phyloP scores from a whole-genome alignment of 345 rosid species.

The Iberis pinnata region DNA sequence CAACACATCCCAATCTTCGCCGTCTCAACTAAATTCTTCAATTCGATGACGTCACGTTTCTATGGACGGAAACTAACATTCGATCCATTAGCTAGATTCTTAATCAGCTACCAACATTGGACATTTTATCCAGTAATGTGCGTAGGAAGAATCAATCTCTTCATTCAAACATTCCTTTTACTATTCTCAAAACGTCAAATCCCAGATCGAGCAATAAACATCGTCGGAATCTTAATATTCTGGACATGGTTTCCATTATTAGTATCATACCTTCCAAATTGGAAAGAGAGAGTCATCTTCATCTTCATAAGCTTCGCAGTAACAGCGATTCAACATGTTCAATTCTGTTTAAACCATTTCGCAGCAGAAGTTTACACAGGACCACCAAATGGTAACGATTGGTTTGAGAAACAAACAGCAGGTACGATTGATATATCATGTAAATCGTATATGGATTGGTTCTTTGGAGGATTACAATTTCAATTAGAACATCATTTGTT shows the following conservation, averaged over 20 bases:
- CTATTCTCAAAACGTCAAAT: slow-evolving; percentile 50
- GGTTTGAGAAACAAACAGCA: slow-evolving; percentile 88
- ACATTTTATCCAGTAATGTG: slow-evolving; percentile 90
- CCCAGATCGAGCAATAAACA: slow-evolving; percentile 63
- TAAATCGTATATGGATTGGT: slow-evolving; percentile 85
- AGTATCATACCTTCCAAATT: slow-evolving; percentile 61
- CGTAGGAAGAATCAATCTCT: slow-evolving; percentile 69
- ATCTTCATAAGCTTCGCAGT: slow-evolving; percentile 63
- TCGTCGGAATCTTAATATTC: slow-evolving; percentile 58
- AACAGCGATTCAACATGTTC: slow-evolving; percentile 71
- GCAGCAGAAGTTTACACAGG: slow-evolving; percentile 70
- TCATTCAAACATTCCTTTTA: slow-evolving; percentile 59
- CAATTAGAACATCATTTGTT: slow-evolving; percentile 97
- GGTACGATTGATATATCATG: slow-evolving; percentile 84
- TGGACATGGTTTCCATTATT: slow-evolving; percentile 96
- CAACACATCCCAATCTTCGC: slow-evolving; percentile 94
- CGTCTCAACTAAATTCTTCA: slow-evolving; percentile 59
- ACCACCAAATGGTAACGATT: slow-evolving; percentile 62
- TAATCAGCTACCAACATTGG: slow-evolving; percentile 77
- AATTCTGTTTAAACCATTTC: slow-evolving; percentile 85
- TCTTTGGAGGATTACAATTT: slow-evolving; percentile 87
- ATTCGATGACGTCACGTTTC: slow-evolving; percentile 51
- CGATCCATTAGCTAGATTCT: slow-evolving; percentile 57
- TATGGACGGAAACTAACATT: slow-evolving; percentile 59
- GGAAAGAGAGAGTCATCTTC: slow-evolving; percentile 70